These are phyloP conservation scores for Cyclotella sp. DNA, from an alignment of 108 stramenopile genomes.

Conservation along the genomic window DNA sequence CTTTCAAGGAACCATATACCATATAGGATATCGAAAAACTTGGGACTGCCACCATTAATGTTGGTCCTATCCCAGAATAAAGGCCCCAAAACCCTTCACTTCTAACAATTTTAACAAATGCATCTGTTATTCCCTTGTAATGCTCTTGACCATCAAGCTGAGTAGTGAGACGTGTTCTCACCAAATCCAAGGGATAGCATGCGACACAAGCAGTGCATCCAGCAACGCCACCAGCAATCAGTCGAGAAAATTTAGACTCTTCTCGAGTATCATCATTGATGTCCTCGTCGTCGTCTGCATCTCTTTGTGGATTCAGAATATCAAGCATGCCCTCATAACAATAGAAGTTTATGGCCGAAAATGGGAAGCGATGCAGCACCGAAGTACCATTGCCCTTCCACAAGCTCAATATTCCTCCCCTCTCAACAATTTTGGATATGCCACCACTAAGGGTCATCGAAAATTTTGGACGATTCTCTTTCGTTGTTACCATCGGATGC, in stretches of 20 bases:
- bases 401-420: constrained; percentile 83
- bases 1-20: constrained; percentile 91
- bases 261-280: constrained; percentile 31
- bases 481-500: constrained; percentile 90
- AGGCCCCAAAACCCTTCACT: constrained; percentile 81
- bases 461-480: constrained; percentile 81
- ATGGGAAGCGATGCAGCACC: constrained; percentile 93
- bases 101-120: constrained; percentile 80
- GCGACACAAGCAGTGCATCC: constrained; percentile 85
- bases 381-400: constrained; percentile 96
- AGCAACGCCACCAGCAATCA: constrained; percentile 86
- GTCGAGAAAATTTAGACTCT: constrained; percentile 63
- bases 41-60: constrained; percentile 87
- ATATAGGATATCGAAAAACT: constrained; percentile 91
- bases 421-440: constrained; percentile 79
- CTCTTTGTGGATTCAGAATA: constrained; percentile 55
- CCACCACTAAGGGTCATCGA: constrained; percentile 75
- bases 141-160: constrained; percentile 82
- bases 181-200: constrained; percentile 94
- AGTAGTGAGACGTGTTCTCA: constrained; percentile 91
- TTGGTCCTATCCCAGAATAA: constrained; percentile 87
- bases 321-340: constrained; percentile 89
- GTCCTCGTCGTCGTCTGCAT: constrained; percentile 59
- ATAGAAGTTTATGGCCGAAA: constrained; percentile 93
- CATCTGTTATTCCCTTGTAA: constrained; percentile 88